Evolutionary conservation across 2,329 filamentous ascomycete species (phyloP).

Genomic region (Cryphonectria naterciae): DNA sequence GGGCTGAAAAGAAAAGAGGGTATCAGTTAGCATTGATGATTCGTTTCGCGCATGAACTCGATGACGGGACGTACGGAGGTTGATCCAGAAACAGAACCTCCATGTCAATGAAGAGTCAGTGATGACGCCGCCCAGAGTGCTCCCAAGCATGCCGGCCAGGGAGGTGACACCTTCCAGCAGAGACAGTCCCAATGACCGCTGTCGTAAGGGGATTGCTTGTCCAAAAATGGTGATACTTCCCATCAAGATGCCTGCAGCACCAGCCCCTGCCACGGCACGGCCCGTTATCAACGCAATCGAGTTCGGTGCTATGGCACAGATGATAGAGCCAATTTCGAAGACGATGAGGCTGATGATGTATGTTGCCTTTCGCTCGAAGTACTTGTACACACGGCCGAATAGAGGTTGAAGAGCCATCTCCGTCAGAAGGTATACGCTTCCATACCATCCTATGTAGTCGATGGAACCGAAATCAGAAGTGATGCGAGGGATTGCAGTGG

Average conservation of each 20-base stretch:
- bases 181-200: constrained; percentile 14
- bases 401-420: constrained; percentile 19
- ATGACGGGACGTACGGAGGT: constrained; percentile 16
- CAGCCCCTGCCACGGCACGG: constrained; percentile 13
- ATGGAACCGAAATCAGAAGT: constrained; percentile 19
- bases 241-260: constrained; percentile 16
- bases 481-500: constrained; percentile 20
- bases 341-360: constrained; percentile 11
- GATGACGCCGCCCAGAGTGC: constrained; percentile 16
- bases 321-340: constrained; percentile 14
- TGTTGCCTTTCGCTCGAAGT: constrained; percentile 19
- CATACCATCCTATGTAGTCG: constrained; percentile 22
- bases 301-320: constrained; percentile 20
- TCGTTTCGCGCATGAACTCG: background rate
- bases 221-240: constrained; percentile 16
- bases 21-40: background rate
- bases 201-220: constrained; percentile 15
- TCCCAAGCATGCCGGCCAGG: constrained; percentile 22
- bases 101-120: constrained; percentile 22
- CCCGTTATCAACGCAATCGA: constrained; percentile 20
- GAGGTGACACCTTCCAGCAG: constrained; percentile 17
- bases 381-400: constrained; percentile 20
- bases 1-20: background rate
- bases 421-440: constrained; percentile 16
- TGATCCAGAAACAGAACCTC: constrained; percentile 26